Evolutionary conservation across 2,329 filamentous ascomycete species (phyloP).

Genomic region (Talaromyces sp.): DNA sequence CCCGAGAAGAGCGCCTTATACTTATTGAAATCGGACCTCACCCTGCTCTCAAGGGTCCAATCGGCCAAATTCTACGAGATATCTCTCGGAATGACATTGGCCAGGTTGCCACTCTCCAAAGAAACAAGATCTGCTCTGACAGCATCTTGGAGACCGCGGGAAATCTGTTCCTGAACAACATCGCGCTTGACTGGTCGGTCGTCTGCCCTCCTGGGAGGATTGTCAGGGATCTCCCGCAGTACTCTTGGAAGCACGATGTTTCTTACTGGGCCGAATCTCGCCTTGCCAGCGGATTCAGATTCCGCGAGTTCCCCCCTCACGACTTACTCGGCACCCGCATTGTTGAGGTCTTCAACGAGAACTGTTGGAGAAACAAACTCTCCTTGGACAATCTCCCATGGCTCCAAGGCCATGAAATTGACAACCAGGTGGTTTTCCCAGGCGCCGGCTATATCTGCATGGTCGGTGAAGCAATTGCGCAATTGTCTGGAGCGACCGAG

Average conservation of each 20-base stretch:
- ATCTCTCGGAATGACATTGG: neutral
- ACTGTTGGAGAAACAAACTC: conserved; percentile 15
- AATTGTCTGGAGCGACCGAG: conserved; percentile 14
- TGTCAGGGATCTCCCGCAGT: conserved; percentile 5
- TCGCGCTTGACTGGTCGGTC: neutral
- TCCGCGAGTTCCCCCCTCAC: conserved; percentile 4
- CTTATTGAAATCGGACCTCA: conserved; percentile 29
- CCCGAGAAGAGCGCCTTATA: conserved; percentile 9
- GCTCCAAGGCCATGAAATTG: conserved; percentile 25
- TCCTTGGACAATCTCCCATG: conserved; percentile 26
- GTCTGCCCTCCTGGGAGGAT: neutral
- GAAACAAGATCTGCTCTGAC: conserved; percentile 18
- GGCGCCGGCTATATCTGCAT: conserved; percentile 25
- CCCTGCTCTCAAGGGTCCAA: conserved; percentile 23
- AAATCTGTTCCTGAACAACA: neutral
- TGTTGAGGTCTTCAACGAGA: neutral
- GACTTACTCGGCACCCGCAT: conserved; percentile 5
- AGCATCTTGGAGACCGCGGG: neutral
- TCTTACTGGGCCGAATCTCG: conserved; percentile 4
- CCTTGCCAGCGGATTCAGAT: neutral
- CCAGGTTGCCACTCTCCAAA: conserved; percentile 29
- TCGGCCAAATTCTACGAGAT: conserved; percentile 11
- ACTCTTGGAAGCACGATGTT: conserved; percentile 6
- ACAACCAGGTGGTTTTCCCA: conserved; percentile 19
- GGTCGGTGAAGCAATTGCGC: conserved; percentile 24